Base-by-base conservation (phyloP, 805 yeast species). In the Suhomyces kilbournensis region DNA sequence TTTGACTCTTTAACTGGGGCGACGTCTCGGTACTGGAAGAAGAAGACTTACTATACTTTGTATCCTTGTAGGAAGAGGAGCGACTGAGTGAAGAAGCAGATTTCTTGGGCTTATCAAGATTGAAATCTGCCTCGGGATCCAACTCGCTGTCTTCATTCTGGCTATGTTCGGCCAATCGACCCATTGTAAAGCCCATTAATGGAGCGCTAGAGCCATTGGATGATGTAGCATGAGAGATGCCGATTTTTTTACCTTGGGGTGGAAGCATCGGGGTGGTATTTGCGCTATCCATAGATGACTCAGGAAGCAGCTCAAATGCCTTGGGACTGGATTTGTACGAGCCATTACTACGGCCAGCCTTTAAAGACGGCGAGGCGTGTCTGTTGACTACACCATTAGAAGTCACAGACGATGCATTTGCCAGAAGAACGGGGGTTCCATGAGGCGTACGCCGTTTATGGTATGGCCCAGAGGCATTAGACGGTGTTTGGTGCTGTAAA, bases 161-260 rank as follows among this genome's bases (percentile, higher is more conserved):
- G 35, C 51, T 49, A 19, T 68, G 75, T 50, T 73, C 76, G 1
- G 77, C 77, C 50, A 75, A 63, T 40, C 72, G 61, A 26, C 77
- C 76, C 78, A 75, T 74, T 9, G 79, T 75, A 56, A 75, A 75
- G 4, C 78, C 76, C 79, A 75, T 75, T 53, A 75, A 59, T 2
- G 69, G 62, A n/a, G 74, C 72, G 22, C 34, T 46, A 9, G 32
- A 20, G n/a, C 58, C 59, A 15, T 50, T 48, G 38, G 55, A 45
- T 43, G 50, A 48, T 26, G 53, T 51, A 7, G 34, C 15, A 28
- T 15, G 22, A 46, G 57, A 56, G 15, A 67, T 62, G 12, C 61
- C 64, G 2, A 64, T 55, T 47, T 67, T 66, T 39, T 65, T 69
- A 30, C 67, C 66, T 50, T 62, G 72, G 0, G 77, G 77, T 6